Conservation (phyloP, 148 eudicot species). For the Diospyros kaki region DNA sequence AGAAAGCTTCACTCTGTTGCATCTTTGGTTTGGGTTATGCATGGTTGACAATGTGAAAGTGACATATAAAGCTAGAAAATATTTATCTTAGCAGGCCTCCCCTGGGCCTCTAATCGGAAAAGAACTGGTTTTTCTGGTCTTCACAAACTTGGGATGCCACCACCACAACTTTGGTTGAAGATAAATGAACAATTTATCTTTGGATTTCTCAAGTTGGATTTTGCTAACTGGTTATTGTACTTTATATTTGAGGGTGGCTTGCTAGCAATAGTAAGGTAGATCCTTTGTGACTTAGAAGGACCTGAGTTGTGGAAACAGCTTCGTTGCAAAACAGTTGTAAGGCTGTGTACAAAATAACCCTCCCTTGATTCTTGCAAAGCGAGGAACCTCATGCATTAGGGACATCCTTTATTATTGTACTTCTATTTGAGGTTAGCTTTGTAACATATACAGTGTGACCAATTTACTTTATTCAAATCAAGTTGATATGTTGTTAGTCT, state of each 20-base stretch:
- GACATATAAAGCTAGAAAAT: neutral
- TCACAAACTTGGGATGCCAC: neutral
- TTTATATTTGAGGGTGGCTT: too few species aligned
- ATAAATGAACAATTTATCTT: neutral
- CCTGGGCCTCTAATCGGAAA: too few species aligned
- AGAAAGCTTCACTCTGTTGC: neutral
- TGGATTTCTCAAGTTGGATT: neutral
- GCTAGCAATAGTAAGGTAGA: too few species aligned
- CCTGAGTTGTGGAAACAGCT: too few species aligned
- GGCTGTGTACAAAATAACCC: too few species aligned
- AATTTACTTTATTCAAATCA: neutral
- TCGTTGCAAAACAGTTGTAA: too few species aligned
- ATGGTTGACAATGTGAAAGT: neutral
- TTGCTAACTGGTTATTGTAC: neutral
- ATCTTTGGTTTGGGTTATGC: neutral
- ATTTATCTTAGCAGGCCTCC: neutral
- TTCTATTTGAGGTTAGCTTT: slow-evolving; percentile 1
- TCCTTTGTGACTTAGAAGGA: too few species aligned
- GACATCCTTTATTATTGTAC: too few species aligned
- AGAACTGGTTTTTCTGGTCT: neutral
- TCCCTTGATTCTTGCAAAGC: too few species aligned
- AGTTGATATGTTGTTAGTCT: neutral
- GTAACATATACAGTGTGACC: neutral
- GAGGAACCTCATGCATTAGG: too few species aligned
- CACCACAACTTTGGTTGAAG: neutral